These are phyloP conservation scores for Dactylellina parvicollis DNA, from an alignment of 2,329 filamentous ascomycete genomes.

Conservation along the genomic window DNA sequence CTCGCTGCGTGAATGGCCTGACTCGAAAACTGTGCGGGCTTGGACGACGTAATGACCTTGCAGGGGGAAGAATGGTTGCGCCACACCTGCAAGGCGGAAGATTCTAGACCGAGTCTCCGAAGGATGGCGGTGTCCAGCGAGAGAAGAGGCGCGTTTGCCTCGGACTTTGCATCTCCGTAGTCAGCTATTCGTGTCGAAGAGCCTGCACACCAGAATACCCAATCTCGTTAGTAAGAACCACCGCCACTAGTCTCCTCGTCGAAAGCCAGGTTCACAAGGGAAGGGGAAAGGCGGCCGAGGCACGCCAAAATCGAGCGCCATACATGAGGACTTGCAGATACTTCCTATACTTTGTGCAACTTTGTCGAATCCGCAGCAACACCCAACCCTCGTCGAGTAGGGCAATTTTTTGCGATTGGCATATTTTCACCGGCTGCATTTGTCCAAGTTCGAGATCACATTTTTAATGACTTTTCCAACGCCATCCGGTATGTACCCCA, in stretches of 20 bases:
- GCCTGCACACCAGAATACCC: constrained; percentile 36
- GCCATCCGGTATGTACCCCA: constrained; percentile 28
- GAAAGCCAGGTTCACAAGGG: constrained; percentile 28
- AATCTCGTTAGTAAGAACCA: constrained; percentile 14
- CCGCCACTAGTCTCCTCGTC: constrained; percentile 5
- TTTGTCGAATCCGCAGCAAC: constrained; percentile 26
- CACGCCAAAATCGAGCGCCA: constrained; percentile 28
- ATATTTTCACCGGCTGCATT: constrained; percentile 32
- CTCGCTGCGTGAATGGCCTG: constrained; percentile 33
- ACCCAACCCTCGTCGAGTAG: constrained; percentile 17
- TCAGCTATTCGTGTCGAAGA: constrained; percentile 6
- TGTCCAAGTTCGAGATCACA: constrained; percentile 42
- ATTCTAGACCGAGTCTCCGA: constrained; percentile 52
- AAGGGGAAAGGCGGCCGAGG: constrained; percentile 19
- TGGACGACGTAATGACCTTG: constrained; percentile 32
- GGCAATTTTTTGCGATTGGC: constrained; percentile 31
- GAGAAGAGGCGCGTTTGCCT: constrained; percentile 10
- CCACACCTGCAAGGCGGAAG: constrained; percentile 42
- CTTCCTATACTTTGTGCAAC: constrained; percentile 50
- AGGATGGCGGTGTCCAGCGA: constrained; percentile 48
- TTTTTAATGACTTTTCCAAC: constrained; percentile 23
- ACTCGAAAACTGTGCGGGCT: constrained; percentile 22
- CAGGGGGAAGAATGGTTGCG: constrained; percentile 20
- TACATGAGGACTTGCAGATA: constrained; percentile 51
- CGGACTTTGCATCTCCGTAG: constrained; percentile 39